Conservation (phyloP, 805 yeast species). For the Lachancea quebecensis region DNA sequence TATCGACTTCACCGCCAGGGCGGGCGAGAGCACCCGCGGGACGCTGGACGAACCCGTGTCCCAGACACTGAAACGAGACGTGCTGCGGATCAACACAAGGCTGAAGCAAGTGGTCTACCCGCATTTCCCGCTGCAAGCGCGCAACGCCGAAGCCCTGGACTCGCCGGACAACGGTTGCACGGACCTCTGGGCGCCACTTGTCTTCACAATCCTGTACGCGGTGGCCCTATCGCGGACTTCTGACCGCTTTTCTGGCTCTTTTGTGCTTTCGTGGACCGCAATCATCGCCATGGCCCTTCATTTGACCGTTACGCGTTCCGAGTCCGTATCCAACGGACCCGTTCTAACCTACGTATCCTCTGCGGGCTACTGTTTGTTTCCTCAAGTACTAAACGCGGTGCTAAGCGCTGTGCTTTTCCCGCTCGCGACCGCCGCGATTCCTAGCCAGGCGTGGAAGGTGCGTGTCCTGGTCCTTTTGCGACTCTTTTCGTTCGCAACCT, state of each 20-base stretch:
- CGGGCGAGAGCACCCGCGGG: slow-evolving; percentile 17
- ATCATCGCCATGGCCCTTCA: slow-evolving; percentile 27
- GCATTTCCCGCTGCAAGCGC: slow-evolving; percentile 16
- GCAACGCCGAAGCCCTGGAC: neutral
- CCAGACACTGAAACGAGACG: slow-evolving; percentile 27
- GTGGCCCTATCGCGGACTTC: slow-evolving; percentile 25
- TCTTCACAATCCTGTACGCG: slow-evolving; percentile 27
- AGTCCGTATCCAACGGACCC: slow-evolving; percentile 16
- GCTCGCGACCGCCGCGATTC: slow-evolving; percentile 14
- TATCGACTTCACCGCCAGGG: neutral
- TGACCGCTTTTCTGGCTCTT: slow-evolving; percentile 27
- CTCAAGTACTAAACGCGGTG: slow-evolving; percentile 26
- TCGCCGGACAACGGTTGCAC: slow-evolving; percentile 7
- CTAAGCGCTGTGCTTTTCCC: slow-evolving; percentile 24
- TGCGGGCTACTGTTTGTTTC: slow-evolving; percentile 31
- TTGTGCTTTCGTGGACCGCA: slow-evolving; percentile 27
- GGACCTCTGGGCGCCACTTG: slow-evolving; percentile 34
- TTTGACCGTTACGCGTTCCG: slow-evolving; percentile 23
- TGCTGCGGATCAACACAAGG: slow-evolving; percentile 26
- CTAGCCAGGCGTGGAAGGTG: slow-evolving; percentile 10
- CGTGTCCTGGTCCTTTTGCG: slow-evolving; percentile 16
- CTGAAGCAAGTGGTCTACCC: slow-evolving; percentile 32
- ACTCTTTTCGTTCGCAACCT: slow-evolving; percentile 14
- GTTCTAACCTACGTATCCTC: slow-evolving; percentile 28
- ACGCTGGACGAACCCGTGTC: slow-evolving; percentile 29